Base-by-base conservation (phyloP, 306 rosid species). In the Rosa chinensis region DNA sequence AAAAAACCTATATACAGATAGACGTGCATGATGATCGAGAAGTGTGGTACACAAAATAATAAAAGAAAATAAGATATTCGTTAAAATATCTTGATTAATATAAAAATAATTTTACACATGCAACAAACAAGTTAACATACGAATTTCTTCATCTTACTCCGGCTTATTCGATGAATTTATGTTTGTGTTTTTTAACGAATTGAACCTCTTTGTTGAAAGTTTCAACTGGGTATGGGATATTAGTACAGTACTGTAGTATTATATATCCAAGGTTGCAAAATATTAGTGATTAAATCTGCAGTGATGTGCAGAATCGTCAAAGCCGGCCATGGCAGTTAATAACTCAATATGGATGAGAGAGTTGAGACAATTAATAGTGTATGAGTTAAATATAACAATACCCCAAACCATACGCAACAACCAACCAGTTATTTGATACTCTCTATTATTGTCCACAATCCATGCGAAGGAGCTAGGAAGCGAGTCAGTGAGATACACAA, bases 371-470 rank as follows among this genome's bases (percentile, higher is more conserved):
- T 67, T 40, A 40, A 67, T 8, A 18, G 25, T 1, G 72, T 40
- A 10, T 0, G 16, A 40, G 72, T 67, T 21, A 16, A 5, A 35
- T 6, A 10, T 40, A 49, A 66, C 72, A 67, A 43, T 23, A 25
- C 18, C 58, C 23, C 56, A 59, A 75, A 59, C 56, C 56, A 61
- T 75, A 44, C 58, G 32, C 68, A 61, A 75, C 78, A 23, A 39
- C 72, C 49, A 40, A 40, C 28, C 20, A 42, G 3, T 75, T 32
- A 21, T 32, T 16, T 59, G 70, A 59, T 25, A 16, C 44, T 72
- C 44, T 72, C 63, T 21, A 56, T 49, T 63, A 16, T 80, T 21
- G 44, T 69, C 84, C 75, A 66, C 39, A 68, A 68, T 58, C 25
- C 52, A 12, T 40, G 73, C 62, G 21, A 71, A 45, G 59, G 10